phyloP scores from a whole-genome alignment of 2,329 filamentous ascomycete genomes.

The Claviceps digitariae region DNA sequence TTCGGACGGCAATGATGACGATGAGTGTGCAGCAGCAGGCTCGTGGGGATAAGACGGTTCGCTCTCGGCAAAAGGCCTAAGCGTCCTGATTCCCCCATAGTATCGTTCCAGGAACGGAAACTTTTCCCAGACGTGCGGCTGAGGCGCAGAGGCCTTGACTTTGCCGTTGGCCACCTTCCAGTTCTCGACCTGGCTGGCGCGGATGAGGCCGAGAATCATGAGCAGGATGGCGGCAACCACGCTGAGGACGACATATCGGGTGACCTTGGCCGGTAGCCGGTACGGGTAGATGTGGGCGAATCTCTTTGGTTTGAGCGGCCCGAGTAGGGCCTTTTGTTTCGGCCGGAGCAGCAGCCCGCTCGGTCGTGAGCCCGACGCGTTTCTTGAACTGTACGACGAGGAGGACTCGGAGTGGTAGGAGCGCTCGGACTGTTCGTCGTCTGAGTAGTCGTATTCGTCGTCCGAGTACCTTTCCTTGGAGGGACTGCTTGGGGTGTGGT shows the following conservation, averaged over 20 bases:
- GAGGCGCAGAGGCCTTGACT: constrained; percentile 31
- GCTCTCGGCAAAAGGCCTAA: constrained; percentile 54
- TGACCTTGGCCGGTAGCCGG: constrained; percentile 56
- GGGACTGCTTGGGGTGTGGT: constrained; percentile 29
- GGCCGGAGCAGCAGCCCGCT: constrained; percentile 31
- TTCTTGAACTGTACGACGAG: constrained; percentile 40
- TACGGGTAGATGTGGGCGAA: constrained; percentile 30
- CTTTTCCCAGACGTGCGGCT: constrained; percentile 65
- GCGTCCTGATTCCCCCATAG: constrained; percentile 68
- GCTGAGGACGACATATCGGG: constrained; percentile 63
- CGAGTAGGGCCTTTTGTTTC: constrained; percentile 11
- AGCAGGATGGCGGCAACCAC: constrained; percentile 57
- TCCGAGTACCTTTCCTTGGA: constrained; percentile 39
- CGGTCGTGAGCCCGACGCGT: constrained; percentile 30
- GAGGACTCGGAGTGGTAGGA: constrained; percentile 23
- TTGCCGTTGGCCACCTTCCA: constrained; percentile 42
- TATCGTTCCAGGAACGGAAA: constrained; percentile 81
- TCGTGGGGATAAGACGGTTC: constrained; percentile 73
- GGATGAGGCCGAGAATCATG: constrained; percentile 63
- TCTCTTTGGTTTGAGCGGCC: constrained; percentile 9
- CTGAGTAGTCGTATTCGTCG: constrained; percentile 34
- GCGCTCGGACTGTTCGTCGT: constrained; percentile 30
- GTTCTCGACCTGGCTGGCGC: constrained; percentile 60
- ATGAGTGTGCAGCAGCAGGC: constrained; percentile 16
- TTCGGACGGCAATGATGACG: constrained; percentile 1